Percentiles rank a stretch among this genome's conserved stretches.
phyloP scores from a whole-genome alignment of 2,329 filamentous ascomycete genomes.

The Trichothecium roseum region DNA sequence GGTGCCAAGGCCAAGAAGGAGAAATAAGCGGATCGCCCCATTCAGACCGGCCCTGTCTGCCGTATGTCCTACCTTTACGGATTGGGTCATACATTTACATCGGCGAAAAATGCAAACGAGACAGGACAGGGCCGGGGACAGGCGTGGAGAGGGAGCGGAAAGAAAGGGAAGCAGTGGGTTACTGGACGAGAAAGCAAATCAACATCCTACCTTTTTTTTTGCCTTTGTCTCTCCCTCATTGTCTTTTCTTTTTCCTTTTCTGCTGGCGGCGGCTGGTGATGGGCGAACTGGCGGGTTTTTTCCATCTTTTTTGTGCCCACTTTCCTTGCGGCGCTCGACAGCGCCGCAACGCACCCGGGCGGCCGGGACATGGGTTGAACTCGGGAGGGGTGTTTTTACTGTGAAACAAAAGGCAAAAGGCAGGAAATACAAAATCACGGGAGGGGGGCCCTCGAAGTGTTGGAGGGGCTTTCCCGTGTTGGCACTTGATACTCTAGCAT shows the following conservation, averaged over 20 bases:
- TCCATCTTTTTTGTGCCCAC: background rate
- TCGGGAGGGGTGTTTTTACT: too few relatives aligned
- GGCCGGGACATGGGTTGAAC: too few relatives aligned
- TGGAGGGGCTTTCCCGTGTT: conserved; percentile 14
- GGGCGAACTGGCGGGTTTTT: conserved; percentile 2
- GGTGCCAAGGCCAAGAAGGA: conserved; percentile 91
- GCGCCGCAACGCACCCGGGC: too few relatives aligned
- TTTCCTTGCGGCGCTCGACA: background rate
- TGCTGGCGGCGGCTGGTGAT: conserved; percentile 3
- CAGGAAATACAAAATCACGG: conserved; percentile 2
- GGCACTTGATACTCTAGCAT: conserved; percentile 28
- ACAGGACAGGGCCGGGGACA: background rate
- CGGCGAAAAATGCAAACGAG: too few relatives aligned
- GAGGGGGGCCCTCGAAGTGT: conserved; percentile 1
- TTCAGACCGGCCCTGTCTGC: too few relatives aligned
- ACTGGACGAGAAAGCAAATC: too few relatives aligned
- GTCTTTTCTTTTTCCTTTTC: background rate
- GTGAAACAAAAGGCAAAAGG: background rate
- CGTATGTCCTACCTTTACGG: too few relatives aligned
- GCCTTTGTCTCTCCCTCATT: background rate
- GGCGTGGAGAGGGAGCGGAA: background rate
- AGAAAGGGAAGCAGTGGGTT: background rate
- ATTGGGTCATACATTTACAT: too few relatives aligned
- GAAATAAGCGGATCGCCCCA: conserved; percentile 51
- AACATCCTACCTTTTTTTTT: background rate